Conservation (phyloP, 345 rosid genomes). For the Durio zibethinus region DNA sequence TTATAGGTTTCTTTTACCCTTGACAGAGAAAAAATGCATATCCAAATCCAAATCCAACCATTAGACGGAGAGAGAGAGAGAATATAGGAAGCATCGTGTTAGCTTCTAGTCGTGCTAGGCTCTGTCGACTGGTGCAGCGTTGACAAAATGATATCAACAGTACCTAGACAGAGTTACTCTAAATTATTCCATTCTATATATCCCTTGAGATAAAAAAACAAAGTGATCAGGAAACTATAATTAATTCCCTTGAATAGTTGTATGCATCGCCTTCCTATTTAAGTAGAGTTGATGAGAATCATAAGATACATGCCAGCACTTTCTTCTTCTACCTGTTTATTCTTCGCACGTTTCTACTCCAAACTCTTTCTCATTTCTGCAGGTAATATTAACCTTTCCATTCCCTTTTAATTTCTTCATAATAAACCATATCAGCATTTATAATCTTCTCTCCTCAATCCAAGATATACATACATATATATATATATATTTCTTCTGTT, state of each 20-base stretch:
- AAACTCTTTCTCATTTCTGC: slow-evolving; percentile 24
- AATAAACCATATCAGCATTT: slow-evolving; percentile 12
- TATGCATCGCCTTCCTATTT: slow-evolving; percentile 41
- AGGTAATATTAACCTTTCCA: slow-evolving; percentile 14
- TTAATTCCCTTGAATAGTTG: slow-evolving; percentile 18
- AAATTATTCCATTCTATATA: slow-evolving; percentile 26
- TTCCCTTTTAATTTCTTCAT: neutral
- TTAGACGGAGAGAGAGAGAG: slow-evolving; percentile 1
- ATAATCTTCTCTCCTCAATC: slow-evolving; percentile 12
- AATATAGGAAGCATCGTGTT: slow-evolving; percentile 36
- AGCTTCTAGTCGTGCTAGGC: slow-evolving; percentile 28
- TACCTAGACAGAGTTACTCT: slow-evolving; percentile 26
- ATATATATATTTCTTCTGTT: slow-evolving; percentile 8
- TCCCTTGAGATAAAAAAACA: slow-evolving; percentile 19
- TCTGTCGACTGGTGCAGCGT: slow-evolving; percentile 18
- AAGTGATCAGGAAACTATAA: slow-evolving; percentile 23
- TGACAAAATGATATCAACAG: slow-evolving; percentile 30
- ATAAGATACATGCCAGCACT: slow-evolving; percentile 40
- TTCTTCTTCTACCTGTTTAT: slow-evolving; percentile 42
- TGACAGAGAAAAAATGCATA: neutral
- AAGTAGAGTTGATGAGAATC: slow-evolving; percentile 44
- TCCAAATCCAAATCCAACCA: neutral
- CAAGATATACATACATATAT: neutral
- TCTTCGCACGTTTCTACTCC: slow-evolving; percentile 39
- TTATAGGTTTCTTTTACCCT: slow-evolving; percentile 6